Evolutionary conservation across 2,329 filamentous ascomycete species (phyloP), one percentile per base, ranked within the genome.

Genomic region (Colletotrichum lupini): DNA sequence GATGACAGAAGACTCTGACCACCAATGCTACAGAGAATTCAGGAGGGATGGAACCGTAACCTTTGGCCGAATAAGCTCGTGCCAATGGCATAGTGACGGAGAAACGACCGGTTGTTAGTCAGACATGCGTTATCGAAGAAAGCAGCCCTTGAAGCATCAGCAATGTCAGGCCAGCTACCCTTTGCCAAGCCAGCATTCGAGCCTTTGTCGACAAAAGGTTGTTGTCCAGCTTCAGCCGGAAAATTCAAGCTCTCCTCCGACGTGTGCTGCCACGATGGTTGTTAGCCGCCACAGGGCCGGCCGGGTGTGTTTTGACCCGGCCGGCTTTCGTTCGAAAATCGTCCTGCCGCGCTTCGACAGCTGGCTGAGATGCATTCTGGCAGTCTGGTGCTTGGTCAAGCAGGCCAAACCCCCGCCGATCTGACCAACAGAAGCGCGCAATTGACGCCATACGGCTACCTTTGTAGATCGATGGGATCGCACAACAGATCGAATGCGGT

Each of bases 401-500:
- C 66, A 55, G 56, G 70, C 46, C 67, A 49, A 65, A 46, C 26
- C 42, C 32, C n/a, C 59, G 55, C 28, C 55, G 60, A 65, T 70
- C 67, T 65, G 46, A 70, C 55, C 32, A 30, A 55, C 32, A 42
- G 60, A 70, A 70, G 66, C 32, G 59, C 35, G 66, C 32, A 63
- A 11, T 69, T 68, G 66, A 69, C 70, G 66, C 66, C 53, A 56
- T 49, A 64, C 19, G 19, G 60, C 42, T 28, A 55, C 67, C 22
- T 64, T 35, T 37, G 30, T 55, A 59, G 66, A 73, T 60, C 32
- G 55, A 69, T 60, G 52, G 67, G 66, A 69, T 64, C 53, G 70
- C 42, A 55, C 42, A 60, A 56, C 24, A 64, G 70, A 60, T 65
- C 46, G 46, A 60, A 42, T 52, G 42, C 30, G 59, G 16, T 63